A percentile compares a stretch with the other conserved stretches of the same genome.
Conservation (phyloP, 75 land plant genomes). For the Pinus tabuliformis region DNA sequence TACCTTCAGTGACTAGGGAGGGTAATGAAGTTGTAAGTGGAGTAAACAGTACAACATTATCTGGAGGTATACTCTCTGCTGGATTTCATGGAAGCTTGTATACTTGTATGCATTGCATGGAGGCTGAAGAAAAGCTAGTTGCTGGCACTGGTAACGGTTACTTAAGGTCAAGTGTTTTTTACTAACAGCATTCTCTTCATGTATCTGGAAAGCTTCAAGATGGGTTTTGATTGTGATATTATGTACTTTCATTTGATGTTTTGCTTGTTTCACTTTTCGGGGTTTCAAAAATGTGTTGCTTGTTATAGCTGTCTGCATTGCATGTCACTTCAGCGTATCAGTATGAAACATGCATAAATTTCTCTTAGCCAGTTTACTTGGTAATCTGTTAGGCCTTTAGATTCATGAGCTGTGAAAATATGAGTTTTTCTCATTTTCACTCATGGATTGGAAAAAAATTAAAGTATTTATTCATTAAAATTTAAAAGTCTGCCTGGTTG, state of each 20-base stretch:
- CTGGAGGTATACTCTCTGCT: slow-evolving; percentile 58
- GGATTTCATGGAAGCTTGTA: slow-evolving; percentile 69
- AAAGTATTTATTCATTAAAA: not conserved
- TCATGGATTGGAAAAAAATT: not conserved
- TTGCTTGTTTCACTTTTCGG: not conserved
- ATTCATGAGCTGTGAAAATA: not conserved
- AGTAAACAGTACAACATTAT: slow-evolving; percentile 31
- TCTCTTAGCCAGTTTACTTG: not conserved
- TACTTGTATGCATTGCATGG: slow-evolving; percentile 74
- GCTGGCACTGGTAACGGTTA: slow-evolving; percentile 88
- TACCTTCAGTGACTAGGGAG: slow-evolving; percentile 21
- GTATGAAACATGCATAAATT: not conserved
- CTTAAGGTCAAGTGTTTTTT: slow-evolving; percentile 51
- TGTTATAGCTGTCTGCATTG: not conserved
- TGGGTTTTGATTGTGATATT: not conserved
- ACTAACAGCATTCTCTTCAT: not conserved
- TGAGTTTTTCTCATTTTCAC: not conserved
- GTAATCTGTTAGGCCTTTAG: not conserved
- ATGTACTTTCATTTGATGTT: not conserved
- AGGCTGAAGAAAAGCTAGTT: slow-evolving; percentile 47
- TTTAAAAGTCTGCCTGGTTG: not conserved
- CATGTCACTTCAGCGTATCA: not conserved
- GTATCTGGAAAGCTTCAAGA: not conserved
- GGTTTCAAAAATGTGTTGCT: not conserved
- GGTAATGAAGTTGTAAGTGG: slow-evolving; percentile 37